phyloP scores from a whole-genome alignment of 257 asterid species.

The Jacaranda mimosifolia region DNA sequence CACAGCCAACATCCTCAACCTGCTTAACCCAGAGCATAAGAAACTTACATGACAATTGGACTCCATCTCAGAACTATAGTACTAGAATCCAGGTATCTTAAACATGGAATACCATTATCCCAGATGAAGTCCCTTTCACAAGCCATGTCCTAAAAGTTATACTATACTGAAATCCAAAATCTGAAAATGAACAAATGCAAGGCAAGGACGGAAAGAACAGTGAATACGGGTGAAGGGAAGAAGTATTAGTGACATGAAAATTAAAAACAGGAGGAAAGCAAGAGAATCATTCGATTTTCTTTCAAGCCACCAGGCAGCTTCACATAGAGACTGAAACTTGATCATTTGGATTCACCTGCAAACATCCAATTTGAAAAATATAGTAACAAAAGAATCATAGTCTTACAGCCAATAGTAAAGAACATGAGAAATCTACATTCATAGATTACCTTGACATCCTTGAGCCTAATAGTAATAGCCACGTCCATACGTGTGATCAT shows the following conservation, averaged over 20 bases:
- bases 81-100: constrained; percentile 40
- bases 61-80: constrained; percentile 33
- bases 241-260: constrained; percentile 26
- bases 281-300: constrained; percentile 14
- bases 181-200: constrained; percentile 15
- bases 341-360: constrained; percentile 32
- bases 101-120: constrained; percentile 34
- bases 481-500: constrained; percentile 52
- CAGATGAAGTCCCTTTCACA: constrained; percentile 32
- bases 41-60: constrained; percentile 26
- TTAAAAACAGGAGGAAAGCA: not conserved
- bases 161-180: constrained; percentile 32
- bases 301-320: constrained; percentile 34
- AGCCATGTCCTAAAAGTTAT: constrained; percentile 41
- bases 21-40: constrained; percentile 37
- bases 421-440: constrained; percentile 20
- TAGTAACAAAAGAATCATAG: not conserved
- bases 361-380: constrained; percentile 20
- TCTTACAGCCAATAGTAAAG: constrained; percentile 26
- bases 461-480: constrained; percentile 55
- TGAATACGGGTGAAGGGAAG: not conserved
- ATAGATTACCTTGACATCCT: constrained; percentile 45
- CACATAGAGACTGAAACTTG: constrained; percentile 24
- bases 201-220: constrained; percentile 17
- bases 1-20: constrained; percentile 45